phyloP scores from a whole-genome alignment of 75 land plant genomes.

The Pseudotsuga menziesii region DNA sequence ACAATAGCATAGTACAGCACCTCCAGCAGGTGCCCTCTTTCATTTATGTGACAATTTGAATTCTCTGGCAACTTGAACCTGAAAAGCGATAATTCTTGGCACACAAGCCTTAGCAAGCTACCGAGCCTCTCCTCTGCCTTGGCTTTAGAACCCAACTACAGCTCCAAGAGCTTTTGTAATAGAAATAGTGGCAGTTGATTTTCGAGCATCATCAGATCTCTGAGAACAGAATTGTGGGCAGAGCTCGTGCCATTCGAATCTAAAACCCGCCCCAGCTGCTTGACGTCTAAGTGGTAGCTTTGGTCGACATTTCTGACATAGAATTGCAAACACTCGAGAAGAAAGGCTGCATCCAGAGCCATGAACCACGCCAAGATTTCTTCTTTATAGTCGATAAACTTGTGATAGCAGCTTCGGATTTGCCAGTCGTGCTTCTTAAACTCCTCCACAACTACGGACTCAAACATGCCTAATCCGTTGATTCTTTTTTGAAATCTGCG shows the following conservation, averaged over 20 bases:
- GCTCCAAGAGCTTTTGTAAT: constrained; percentile 24
- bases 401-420: background rate
- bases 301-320: background rate
- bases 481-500: constrained; percentile 1
- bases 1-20: background rate
- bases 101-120: constrained; percentile 19
- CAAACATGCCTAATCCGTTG: background rate
- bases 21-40: background rate
- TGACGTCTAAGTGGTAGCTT: background rate
- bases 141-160: constrained; percentile 12
- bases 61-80: constrained; percentile 6
- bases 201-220: constrained; percentile 45
- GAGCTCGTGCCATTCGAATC: constrained; percentile 17
- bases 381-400: background rate
- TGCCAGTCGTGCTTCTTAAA: background rate
- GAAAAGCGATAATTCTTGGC: constrained; percentile 37
- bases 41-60: background rate
- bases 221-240: constrained; percentile 12
- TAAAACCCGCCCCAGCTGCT: background rate
- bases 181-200: constrained; percentile 71
- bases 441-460: background rate
- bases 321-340: constrained; percentile 6
- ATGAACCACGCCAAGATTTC: constrained; percentile 6
- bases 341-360: constrained; percentile 12
- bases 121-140: constrained; percentile 15